Evolutionary conservation across 2,329 filamentous ascomycete species (phyloP).

Genomic region (Fusarium caatingaense): DNA sequence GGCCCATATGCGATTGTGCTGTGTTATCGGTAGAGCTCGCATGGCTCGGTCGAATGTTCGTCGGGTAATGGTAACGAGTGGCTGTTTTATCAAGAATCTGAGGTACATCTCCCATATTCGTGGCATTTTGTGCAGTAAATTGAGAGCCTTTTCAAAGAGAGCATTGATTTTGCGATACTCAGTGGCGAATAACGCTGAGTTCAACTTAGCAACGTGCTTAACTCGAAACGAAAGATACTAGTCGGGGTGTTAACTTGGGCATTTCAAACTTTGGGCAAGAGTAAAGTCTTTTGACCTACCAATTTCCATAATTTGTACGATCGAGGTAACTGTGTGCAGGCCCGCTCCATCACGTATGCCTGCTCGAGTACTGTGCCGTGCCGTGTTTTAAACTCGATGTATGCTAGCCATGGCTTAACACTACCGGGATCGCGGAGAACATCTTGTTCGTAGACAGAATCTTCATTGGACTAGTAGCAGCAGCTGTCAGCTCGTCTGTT

Average conservation of each 20-base stretch:
- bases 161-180: slow-evolving; percentile 96
- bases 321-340: slow-evolving; percentile 87
- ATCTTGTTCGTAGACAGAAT: slow-evolving; percentile 96
- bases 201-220: slow-evolving; percentile 83
- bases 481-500: slow-evolving; percentile 43
- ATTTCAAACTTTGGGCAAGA: neutral
- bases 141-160: slow-evolving; percentile 90
- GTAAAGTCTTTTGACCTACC: slow-evolving; percentile 56
- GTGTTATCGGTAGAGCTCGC: slow-evolving; percentile 89
- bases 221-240: slow-evolving; percentile 88
- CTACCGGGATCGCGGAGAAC: slow-evolving; percentile 85
- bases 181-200: slow-evolving; percentile 79
- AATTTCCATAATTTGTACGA: slow-evolving; percentile 99
- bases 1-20: slow-evolving; percentile 95
- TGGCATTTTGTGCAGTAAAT: slow-evolving; percentile 98
- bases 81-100: slow-evolving; percentile 88
- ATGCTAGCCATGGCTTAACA: slow-evolving; percentile 94
- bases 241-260: neutral
- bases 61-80: slow-evolving; percentile 87
- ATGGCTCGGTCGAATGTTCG: slow-evolving; percentile 92
- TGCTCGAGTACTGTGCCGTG: slow-evolving; percentile 89
- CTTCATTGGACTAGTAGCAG: slow-evolving; percentile 76
- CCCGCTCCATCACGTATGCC: slow-evolving; percentile 87
- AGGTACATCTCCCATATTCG: slow-evolving; percentile 99
- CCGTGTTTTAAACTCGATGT: slow-evolving; percentile 89